Evolutionary conservation across 1,139 yeast species (phyloP), one percentile per base, ranked within the genome.

Genomic region (Yamadazyma triangularis): DNA sequence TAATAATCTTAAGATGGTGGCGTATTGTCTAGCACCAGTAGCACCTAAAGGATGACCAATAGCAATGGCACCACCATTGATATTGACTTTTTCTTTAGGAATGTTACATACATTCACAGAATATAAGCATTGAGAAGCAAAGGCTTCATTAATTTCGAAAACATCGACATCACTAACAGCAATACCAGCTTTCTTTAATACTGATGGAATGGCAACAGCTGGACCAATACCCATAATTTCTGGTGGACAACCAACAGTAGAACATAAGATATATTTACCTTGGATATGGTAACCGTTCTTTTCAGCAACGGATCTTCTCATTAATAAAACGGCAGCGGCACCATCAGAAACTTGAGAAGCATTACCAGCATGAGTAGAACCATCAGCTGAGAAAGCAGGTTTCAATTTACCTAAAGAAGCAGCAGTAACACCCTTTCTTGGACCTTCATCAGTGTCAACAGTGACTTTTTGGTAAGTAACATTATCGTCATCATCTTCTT

Each of bases 141-240:
- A 89, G 4, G 97, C 96, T 67, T 89, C 97, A 61, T 89, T 89
- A 51, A 89, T 79, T 67, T 89, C 97, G 53, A 69, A 89, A 20
- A 86, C 71, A 35, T 77, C 74, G 37, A 89, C 64, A 47, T 88
- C 95, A 31, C 72, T 70, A 24, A 73, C 67, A 13, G 70, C 63
- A 42, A 89, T 59, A 20, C 84, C 83, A 26, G 79, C 60, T 51
- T 76, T 77, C 53, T 74, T 64, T 50, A 89, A 73, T 13, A 85
- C 81, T 38, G 72, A 74, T 40, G 96, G 96, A 48, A 89, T 87
- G 40, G 97, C 96, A 47, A 76, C 77, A 21, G 95, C 96, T 38
- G 96, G 96, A 32, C 96, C 97, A 50, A 89, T 78, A 41, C 97
- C 97, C 97, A 89, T 89, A 41, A 88, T 77, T 62, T 86, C 95